Evolutionary conservation across 139 green algal genomes (phyloP).

Genomic region (Closterium sp.): DNA sequence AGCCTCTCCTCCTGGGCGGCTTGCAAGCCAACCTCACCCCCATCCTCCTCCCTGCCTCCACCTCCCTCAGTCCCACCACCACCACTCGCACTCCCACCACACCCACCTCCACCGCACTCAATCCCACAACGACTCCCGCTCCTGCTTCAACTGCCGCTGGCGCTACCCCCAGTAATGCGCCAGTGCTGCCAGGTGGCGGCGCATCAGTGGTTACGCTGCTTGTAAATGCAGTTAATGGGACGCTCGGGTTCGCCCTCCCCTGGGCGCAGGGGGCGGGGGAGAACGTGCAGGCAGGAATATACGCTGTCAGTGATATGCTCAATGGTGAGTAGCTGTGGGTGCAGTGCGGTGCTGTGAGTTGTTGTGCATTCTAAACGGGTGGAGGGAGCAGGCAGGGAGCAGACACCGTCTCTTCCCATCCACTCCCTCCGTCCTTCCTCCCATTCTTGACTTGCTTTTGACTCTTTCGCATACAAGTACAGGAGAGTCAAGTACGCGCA

Average conservation of each 20-base stretch:
- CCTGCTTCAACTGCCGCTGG: background rate
- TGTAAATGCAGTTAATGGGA: background rate
- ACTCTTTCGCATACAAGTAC: too few species aligned
- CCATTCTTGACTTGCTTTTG: too few species aligned
- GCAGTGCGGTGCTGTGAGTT: background rate
- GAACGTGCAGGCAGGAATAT: background rate
- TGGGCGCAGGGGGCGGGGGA: background rate
- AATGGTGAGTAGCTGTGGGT: background rate
- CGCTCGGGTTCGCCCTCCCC: background rate
- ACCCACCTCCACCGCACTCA: background rate
- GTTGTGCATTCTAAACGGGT: background rate
- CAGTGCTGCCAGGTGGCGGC: background rate
- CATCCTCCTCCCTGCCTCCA: background rate
- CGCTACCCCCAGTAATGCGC: background rate
- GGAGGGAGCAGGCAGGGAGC: too few species aligned
- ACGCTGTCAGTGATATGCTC: background rate
- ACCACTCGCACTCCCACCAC: background rate
- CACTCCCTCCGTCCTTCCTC: too few species aligned
- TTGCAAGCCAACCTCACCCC: background rate
- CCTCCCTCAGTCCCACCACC: background rate
- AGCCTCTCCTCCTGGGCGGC: background rate
- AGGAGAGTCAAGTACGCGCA: too few species aligned
- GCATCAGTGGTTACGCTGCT: background rate
- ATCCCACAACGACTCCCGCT: background rate
- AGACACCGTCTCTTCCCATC: too few species aligned